A percentile compares a stretch with the other conserved stretches of the same genome.
phyloP scores from a whole-genome alignment of 495 filamentous ascomycete species.

The Cladorrhinum samala region DNA sequence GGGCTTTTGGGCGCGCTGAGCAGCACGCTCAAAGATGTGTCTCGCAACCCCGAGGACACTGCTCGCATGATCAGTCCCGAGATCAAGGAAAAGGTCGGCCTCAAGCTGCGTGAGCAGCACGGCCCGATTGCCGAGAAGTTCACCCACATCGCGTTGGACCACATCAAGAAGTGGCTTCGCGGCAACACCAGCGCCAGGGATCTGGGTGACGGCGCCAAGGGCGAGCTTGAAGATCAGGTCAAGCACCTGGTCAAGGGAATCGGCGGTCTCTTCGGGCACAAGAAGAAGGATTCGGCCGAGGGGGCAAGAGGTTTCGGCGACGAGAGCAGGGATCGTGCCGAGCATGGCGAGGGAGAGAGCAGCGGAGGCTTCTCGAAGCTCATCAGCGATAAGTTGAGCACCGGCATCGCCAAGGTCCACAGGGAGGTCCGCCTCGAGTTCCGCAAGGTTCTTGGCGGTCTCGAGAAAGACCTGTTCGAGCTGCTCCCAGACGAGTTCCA shows the following conservation, averaged over 20 bases:
- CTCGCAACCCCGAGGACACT: constrained; percentile 29
- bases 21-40: constrained; percentile 28
- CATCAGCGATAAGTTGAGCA: constrained; percentile 34
- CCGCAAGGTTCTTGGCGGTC: constrained; percentile 26
- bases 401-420: constrained; percentile 27
- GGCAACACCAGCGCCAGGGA: constrained; percentile 31
- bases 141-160: constrained; percentile 29
- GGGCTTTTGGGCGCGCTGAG: constrained; percentile 29
- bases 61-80: constrained; percentile 31
- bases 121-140: constrained; percentile 31
- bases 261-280: constrained; percentile 26
- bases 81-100: constrained; percentile 28
- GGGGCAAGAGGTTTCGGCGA: constrained; percentile 18
- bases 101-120: constrained; percentile 25
- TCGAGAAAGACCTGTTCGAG: constrained; percentile 32
- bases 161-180: constrained; percentile 31
- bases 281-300: constrained; percentile 15
- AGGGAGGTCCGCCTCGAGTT: constrained; percentile 33
- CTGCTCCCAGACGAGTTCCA: constrained; percentile 30
- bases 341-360: constrained; percentile 3
- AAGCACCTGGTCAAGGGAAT: constrained; percentile 32
- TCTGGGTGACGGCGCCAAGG: constrained; percentile 29
- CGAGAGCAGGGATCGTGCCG: constrained; percentile 7
- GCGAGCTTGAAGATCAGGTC: constrained; percentile 32
- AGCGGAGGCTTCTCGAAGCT: constrained; percentile 28